Evolutionary conservation across 768 basidiomycete species (phyloP), one percentile per base, ranked within the genome.

Genomic region (Coprinellus micaceus): DNA sequence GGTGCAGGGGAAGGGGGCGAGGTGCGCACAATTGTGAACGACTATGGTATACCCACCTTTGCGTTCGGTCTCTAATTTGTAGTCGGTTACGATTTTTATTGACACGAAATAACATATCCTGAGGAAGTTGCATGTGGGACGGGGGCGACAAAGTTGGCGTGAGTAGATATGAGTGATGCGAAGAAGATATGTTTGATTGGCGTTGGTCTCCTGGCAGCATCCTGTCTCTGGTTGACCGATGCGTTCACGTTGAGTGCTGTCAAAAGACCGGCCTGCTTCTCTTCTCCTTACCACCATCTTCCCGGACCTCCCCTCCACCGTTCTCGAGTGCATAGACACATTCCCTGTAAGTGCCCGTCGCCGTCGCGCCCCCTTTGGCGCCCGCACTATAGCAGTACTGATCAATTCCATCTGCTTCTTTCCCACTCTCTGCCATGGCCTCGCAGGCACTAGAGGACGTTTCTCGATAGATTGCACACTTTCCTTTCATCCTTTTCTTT

Each of bases 1-100:
- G 90, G 88, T 2, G 90, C 88, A 7, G 85, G 84, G 9, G 85
- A 82, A 41, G 76, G 74, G 5, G 83, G 81, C 1, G 70, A 74
- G 30, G 77, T 76, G 7, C 73, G 68, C 62, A 73, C 85, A 10
- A 54, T 89, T 25, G 69, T 74, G 33, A 80, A 78, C 29, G 61
- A 80, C 51, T 84, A 84, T 61, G 86, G 85, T 3, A 74, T 78
- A 17, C 79, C 82, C n/a, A 84, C 86, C 15, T 73, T 86, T 59
- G 85, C 83, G 40, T 89, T 89, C 69, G 86, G 84, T 10, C 53
- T 82, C 45, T 82, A 63, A 59, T 50, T 57, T 17, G 13, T 12
- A 19, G 17, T 9, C 17, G 36, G 13, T 19, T 49, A 28, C 6
- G 11, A 13, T 49, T 13, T 29, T 28, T 49, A 28, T 11, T 28